Conservation (phyloP, 1,139 yeast species). For the Candida buenavistaensis region DNA sequence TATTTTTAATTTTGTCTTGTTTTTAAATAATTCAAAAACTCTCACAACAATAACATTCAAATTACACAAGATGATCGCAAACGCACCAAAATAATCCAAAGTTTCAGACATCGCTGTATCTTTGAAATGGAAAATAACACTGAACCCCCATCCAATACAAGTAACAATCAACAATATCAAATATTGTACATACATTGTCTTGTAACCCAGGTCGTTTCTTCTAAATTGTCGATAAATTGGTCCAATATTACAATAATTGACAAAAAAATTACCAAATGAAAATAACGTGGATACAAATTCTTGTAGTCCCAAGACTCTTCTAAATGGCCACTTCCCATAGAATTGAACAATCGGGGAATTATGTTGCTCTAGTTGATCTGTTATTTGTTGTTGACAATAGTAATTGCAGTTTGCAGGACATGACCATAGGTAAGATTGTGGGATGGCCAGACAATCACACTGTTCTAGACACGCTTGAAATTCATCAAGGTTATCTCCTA, state of each 20-base stretch:
- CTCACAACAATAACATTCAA: constrained; percentile 38
- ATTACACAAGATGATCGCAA: constrained; percentile 38
- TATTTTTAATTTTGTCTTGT: constrained; percentile 13
- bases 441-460: constrained; percentile 14
- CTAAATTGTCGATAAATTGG: constrained; percentile 27
- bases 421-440: constrained; percentile 28
- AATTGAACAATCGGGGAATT: constrained; percentile 38
- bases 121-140: constrained; percentile 41
- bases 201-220: constrained; percentile 18
- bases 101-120: constrained; percentile 43
- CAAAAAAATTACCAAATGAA: constrained; percentile 39
- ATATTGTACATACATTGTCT: constrained; percentile 34
- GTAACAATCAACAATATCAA: constrained; percentile 29
- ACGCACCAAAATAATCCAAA: constrained; percentile 47
- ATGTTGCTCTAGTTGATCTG: constrained; percentile 21
- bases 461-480: constrained; percentile 23
- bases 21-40: constrained; percentile 27
- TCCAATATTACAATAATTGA: constrained; percentile 31
- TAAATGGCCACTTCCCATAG: constrained; percentile 50
- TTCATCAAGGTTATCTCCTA: constrained; percentile 33
- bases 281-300: constrained; percentile 40
- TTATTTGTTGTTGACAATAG: constrained; percentile 41
- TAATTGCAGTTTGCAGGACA: constrained; percentile 43
- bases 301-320: constrained; percentile 37
- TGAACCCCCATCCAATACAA: constrained; percentile 41